These are phyloP conservation scores for Neonectria punicea DNA, from an alignment of 2,329 filamentous ascomycete species.

Conservation along the genomic window DNA sequence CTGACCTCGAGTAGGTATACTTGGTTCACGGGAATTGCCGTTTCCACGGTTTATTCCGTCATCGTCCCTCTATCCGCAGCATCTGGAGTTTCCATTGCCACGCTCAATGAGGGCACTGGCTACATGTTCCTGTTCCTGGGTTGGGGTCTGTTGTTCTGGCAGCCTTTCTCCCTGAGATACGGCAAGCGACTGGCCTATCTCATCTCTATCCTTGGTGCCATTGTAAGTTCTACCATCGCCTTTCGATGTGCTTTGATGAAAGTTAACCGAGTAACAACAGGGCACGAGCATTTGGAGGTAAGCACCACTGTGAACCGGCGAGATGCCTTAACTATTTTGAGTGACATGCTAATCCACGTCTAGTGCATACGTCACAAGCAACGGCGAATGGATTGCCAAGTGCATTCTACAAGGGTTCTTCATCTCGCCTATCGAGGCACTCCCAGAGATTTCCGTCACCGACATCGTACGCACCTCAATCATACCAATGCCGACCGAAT, in stretches of 20 bases:
- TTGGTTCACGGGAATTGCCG: constrained; percentile 53
- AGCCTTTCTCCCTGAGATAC: constrained; percentile 58
- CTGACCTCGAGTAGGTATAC: constrained; percentile 44
- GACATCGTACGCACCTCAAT: constrained; percentile 46
- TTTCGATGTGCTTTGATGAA: accelerated
- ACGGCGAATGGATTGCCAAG: constrained; percentile 57
- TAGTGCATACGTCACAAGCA: constrained; percentile 51
- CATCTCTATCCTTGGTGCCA: constrained; percentile 47
- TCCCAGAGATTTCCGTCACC: constrained; percentile 57
- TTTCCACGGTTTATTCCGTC: constrained; percentile 53
- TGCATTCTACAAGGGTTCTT: constrained; percentile 58
- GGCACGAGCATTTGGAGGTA: constrained; percentile 42
- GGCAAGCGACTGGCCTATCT: constrained; percentile 55
- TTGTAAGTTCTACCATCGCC: constrained; percentile 31
- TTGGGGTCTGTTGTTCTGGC: constrained; percentile 59
- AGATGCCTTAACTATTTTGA: not conserved
- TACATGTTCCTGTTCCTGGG: constrained; percentile 58
- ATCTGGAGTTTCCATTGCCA: constrained; percentile 46
- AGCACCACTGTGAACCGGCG: accelerated
- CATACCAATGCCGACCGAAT: not conserved
- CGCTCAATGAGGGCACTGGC: constrained; percentile 53
- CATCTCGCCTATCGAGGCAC: constrained; percentile 56
- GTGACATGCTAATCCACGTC: not conserved
- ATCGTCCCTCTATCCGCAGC: constrained; percentile 49
- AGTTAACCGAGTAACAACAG: constrained; percentile 7